Percentiles rank a stretch among this genome's conserved stretches.
Evolutionary conservation across 768 basidiomycete species (phyloP).

Genomic region (Serendipita indica): DNA sequence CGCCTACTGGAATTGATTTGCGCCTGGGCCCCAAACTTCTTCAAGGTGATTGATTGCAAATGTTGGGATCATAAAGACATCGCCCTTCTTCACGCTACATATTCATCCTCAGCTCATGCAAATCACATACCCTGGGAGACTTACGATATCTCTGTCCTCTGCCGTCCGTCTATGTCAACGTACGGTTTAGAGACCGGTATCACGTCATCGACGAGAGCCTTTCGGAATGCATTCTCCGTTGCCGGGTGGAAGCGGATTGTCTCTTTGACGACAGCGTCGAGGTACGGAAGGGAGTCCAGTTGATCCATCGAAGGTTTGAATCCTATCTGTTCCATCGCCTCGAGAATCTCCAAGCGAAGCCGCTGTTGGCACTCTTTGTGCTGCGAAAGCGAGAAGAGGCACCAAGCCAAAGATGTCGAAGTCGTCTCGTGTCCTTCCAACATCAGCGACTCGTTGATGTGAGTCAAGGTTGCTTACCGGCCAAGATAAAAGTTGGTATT

Average conservation of each 20-base stretch:
- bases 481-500: too few relatives aligned
- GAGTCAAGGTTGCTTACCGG: too few relatives aligned
- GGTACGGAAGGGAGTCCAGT: constrained; percentile 14
- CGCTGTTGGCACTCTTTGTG: not conserved
- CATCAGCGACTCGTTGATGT: too few relatives aligned
- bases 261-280: constrained; percentile 16
- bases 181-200: constrained; percentile 15
- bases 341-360: constrained; percentile 18
- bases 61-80: constrained; percentile 20
- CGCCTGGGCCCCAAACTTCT: constrained; percentile 25
- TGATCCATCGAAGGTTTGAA: constrained; percentile 12
- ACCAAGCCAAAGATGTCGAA: constrained; percentile 3
- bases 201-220: constrained; percentile 15
- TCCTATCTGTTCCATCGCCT: not conserved
- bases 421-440: not conserved
- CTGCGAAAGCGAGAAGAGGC: constrained; percentile 2
- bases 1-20: constrained; percentile 22
- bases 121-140: too few relatives aligned
- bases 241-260: constrained; percentile 16
- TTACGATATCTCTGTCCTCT: not conserved
- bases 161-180: not conserved
- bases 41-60: constrained; percentile 20
- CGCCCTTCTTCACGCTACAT: constrained; percentile 11
- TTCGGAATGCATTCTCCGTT: constrained; percentile 14
- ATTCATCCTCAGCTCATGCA: too few relatives aligned